Base-by-base conservation (phyloP, 1,284 basidiomycete species). In the Cystobasidium slooffiae region DNA sequence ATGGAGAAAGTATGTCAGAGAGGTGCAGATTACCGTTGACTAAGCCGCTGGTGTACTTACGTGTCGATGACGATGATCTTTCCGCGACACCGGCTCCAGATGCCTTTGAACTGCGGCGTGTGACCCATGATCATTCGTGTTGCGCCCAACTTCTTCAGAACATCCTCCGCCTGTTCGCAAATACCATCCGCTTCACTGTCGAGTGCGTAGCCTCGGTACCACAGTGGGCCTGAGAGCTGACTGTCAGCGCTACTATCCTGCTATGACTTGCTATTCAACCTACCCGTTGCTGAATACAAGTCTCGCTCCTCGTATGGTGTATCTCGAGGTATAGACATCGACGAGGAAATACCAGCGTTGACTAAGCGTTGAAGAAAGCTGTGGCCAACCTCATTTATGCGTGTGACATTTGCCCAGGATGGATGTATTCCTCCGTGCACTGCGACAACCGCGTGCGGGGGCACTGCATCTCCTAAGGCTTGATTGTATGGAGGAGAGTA, bases 91-190 rank as follows among this genome's bases (percentile, higher is more conserved):
- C 93, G 85, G 16, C 91, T 88, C 1, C 91, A 88, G 58, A 96
- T 94, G 78, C 87, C 90, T 78, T 89, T 86, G 79, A 95, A 93
- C 81, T 94, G 86, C 0, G 94, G 94, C 0, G 94, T 97, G 82
- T 97, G 94, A 0, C 94, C 94, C 90, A 95, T 94, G 55, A 97
- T 88, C 87, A 97, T 88, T 76, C 92, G 85, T 77, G 91, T 84
- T 22, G 91, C 93, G 0, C 92, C 91, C 0, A 91, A 90, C 81
- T 87, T 88, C 58, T 85, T 80, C 70, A 91, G 82, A 10, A 94
- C 89, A 24, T 85, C 84, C 73, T 91, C 88, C 0, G 93, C 91
- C 59, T 87, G 86, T 0, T 79, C 81, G 81, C 94, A 97, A 0
- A 90, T 88, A 65, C 84, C 84, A 58, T 86, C 85, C 70, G 80